Percentiles rank a stretch among this genome's conserved stretches.
Evolutionary conservation across 768 basidiomycete species (phyloP).

Genomic region (Lyophyllum shimeji): DNA sequence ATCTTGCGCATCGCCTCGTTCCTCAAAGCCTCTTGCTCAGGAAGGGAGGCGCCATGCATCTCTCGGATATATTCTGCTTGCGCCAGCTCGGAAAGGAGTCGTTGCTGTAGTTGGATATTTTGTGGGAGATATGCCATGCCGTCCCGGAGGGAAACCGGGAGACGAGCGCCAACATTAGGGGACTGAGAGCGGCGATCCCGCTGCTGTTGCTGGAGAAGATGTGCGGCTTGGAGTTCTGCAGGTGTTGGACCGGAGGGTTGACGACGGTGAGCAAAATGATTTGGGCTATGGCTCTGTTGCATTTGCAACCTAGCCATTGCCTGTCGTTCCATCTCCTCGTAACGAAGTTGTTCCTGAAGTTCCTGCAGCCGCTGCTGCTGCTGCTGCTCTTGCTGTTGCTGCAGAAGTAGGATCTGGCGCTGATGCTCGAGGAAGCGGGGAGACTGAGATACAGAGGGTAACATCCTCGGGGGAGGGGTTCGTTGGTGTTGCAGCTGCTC

Average conservation of each 20-base stretch:
- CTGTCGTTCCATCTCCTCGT: slow-evolving; percentile 68
- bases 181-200: slow-evolving; percentile 49
- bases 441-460: slow-evolving; percentile 64
- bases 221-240: slow-evolving; percentile 47
- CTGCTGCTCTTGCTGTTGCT: slow-evolving; percentile 66
- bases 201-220: slow-evolving; percentile 40
- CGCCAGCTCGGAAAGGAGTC: slow-evolving; percentile 73
- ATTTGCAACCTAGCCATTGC: slow-evolving; percentile 48
- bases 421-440: slow-evolving; percentile 79
- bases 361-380: slow-evolving; percentile 61
- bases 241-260: slow-evolving; percentile 45
- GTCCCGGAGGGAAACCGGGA: slow-evolving; percentile 47
- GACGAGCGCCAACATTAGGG: slow-evolving; percentile 34
- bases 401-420: slow-evolving; percentile 65
- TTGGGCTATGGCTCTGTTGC: slow-evolving; percentile 35
- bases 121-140: slow-evolving; percentile 57
- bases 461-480: slow-evolving; percentile 75
- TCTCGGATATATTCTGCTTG: slow-evolving; percentile 68
- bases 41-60: slow-evolving; percentile 54
- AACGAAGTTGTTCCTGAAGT: slow-evolving; percentile 60
- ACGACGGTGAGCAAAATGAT: slow-evolving; percentile 37
- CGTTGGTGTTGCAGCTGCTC: slow-evolving; percentile 46
- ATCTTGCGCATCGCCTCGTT: slow-evolving; percentile 87
- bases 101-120: slow-evolving; percentile 71
- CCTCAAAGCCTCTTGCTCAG: slow-evolving; percentile 69